Conservation (phyloP, 1,139 yeast genomes). For the Blastobotrys persicus region DNA sequence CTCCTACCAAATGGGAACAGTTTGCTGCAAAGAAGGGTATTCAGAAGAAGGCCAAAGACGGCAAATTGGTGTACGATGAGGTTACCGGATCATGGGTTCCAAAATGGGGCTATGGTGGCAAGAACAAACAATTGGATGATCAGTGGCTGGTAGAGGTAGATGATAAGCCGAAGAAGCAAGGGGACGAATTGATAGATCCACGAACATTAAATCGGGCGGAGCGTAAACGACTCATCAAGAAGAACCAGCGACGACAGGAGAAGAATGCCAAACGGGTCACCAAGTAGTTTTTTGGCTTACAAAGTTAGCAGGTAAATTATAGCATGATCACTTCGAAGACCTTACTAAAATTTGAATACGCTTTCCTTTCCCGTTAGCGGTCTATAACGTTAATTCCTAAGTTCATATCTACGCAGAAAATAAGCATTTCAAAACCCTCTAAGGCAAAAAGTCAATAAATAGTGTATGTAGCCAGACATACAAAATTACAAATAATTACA, state of each 20-base stretch:
- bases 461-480: not conserved
- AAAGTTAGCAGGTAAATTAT: no score
- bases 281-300: no score
- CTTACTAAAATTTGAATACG: no score
- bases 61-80: constrained; percentile 89
- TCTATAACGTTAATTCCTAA: no score
- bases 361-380: no score
- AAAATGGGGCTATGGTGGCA: constrained; percentile 97
- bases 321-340: no score
- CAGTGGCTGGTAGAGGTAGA: constrained; percentile 98
- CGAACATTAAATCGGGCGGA: constrained; percentile 76
- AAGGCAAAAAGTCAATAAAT: constrained; percentile 3
- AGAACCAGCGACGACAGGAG: constrained; percentile 83
- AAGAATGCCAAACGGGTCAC: constrained; percentile 50
- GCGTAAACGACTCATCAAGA: constrained; percentile 80
- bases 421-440: not conserved
- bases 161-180: constrained; percentile 47
- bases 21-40: constrained; percentile 97
- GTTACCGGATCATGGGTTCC: constrained; percentile 93
- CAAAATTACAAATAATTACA: not conserved
- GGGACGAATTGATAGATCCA: constrained; percentile 81
- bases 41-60: constrained; percentile 82
- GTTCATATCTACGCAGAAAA: no score
- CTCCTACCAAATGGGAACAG: constrained; percentile 93
- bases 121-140: constrained; percentile 77